phyloP scores from a whole-genome alignment of 108 stramenopile genomes.

The Fragilaria radians region DNA sequence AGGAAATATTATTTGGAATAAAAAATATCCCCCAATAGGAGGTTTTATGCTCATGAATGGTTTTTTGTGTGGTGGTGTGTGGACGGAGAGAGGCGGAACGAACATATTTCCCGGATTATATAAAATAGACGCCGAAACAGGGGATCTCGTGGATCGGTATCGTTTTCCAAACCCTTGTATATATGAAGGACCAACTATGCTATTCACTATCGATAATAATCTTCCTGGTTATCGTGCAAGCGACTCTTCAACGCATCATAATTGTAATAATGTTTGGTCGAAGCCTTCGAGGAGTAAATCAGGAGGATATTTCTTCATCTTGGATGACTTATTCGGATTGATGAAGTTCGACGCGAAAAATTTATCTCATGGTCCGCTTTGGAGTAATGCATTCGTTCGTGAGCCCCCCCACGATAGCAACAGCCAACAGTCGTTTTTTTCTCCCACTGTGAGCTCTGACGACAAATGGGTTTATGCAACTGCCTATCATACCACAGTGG shows the following conservation, averaged over 20 bases:
- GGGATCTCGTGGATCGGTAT: neutral
- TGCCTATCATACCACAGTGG: neutral
- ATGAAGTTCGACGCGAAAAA: neutral
- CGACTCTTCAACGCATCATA: neutral
- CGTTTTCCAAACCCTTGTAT: neutral
- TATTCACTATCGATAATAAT: too few species aligned
- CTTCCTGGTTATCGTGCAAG: neutral
- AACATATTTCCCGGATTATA: neutral
- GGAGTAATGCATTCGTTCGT: neutral
- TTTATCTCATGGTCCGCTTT: neutral
- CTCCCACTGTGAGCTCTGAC: neutral
- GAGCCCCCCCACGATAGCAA: neutral
- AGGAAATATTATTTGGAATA: neutral
- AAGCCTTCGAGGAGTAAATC: neutral
- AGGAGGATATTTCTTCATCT: neutral
- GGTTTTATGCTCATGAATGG: neutral
- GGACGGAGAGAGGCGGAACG: neutral
- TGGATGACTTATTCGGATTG: neutral
- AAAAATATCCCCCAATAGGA: neutral
- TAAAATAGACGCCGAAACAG: neutral
- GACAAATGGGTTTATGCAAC: neutral
- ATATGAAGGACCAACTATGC: neutral
- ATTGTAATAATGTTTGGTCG: neutral
- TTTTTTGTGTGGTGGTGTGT: neutral
- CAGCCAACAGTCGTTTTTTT: neutral